Percentiles rank a stretch among this genome's conserved stretches.
These are phyloP conservation scores for Termitomyces sp. DNA, from an alignment of 768 basidiomycete genomes.

Conservation along the genomic window DNA sequence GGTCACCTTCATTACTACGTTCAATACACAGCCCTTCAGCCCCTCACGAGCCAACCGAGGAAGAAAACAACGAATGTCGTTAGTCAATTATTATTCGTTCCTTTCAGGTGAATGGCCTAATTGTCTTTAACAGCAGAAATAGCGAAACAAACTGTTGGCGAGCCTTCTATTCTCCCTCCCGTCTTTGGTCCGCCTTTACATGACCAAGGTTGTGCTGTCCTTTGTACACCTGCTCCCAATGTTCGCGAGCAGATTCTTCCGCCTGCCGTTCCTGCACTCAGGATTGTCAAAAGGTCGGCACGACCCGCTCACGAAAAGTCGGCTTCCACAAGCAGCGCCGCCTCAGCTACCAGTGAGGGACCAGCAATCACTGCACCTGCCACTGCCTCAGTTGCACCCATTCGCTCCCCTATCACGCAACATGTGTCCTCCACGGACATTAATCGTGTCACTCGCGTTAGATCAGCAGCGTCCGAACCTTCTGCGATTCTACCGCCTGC, in stretches of 20 bases:
- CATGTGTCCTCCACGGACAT: not conserved
- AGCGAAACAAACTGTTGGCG: not conserved
- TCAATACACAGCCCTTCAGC: not conserved
- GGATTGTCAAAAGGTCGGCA: constrained; percentile 42
- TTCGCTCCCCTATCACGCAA: not conserved
- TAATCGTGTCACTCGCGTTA: not conserved
- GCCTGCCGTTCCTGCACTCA: constrained; percentile 38
- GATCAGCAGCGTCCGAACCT: constrained; percentile 1
- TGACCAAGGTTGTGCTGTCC: not conserved
- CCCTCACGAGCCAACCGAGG: not conserved
- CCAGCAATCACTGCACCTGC: not conserved
- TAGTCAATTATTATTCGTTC: not conserved
- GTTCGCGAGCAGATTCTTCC: constrained; percentile 23
- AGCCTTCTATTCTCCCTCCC: not conserved
- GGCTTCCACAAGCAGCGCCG: constrained; percentile 11
- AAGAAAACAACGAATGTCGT: not conserved
- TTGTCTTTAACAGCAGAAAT: not conserved
- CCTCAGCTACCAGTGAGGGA: constrained; percentile 3
- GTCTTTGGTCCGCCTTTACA: constrained; percentile 13
- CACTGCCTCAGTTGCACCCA: not conserved
- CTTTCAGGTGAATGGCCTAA: not conserved
- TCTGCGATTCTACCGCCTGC: not conserved
- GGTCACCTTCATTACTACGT: not conserved
- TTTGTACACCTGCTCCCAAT: constrained; percentile 9
- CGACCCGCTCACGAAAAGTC: constrained; percentile 14